phyloP scores from a whole-genome alignment of 1,284 basidiomycete genomes.

The Pyrrhoderma noxium region DNA sequence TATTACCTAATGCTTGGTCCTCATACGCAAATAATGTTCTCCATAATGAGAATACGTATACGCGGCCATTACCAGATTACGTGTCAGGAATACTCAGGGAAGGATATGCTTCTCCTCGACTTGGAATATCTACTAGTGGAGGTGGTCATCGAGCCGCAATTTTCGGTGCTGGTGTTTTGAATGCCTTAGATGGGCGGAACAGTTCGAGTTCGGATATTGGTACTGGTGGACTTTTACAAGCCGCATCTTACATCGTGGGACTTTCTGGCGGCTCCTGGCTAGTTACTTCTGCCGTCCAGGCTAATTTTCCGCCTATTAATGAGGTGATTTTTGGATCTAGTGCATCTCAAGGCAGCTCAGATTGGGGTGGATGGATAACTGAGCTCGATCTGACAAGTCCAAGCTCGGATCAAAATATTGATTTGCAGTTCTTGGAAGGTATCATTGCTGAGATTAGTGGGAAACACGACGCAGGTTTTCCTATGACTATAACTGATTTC shows the following conservation, averaged over 20 bases:
- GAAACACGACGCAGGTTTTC: conserved; percentile 27
- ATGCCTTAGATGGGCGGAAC: conserved; percentile 44
- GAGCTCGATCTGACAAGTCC: conserved; percentile 24
- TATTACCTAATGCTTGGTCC: conserved; percentile 29
- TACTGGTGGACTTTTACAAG: conserved; percentile 45
- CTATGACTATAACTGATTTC: conserved; percentile 30
- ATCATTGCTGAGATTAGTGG: conserved; percentile 29
- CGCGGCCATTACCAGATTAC: conserved; percentile 27
- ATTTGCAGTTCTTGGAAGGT: conserved; percentile 20
- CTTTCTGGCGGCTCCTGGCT: conserved; percentile 39
- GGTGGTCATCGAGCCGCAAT: conserved; percentile 42
- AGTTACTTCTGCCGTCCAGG: conserved; percentile 32
- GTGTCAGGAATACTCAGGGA: conserved; percentile 28
- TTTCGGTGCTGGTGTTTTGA: conserved; percentile 43
- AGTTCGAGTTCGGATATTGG: conserved; percentile 33
- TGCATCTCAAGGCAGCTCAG: conserved; percentile 1
- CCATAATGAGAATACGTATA: conserved; percentile 6
- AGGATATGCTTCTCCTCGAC: conserved; percentile 24
- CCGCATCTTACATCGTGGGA: conserved; percentile 36
- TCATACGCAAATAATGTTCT: conserved; percentile 30
- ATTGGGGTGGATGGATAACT: conserved; percentile 33
- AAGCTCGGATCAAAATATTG: conserved; percentile 5
- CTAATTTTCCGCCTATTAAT: conserved; percentile 33
- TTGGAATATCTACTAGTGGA: conserved; percentile 40
- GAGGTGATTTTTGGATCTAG: conserved; percentile 31